Conservation (phyloP, 164 flowering plant genomes). For the Stephania yunnanensis region DNA sequence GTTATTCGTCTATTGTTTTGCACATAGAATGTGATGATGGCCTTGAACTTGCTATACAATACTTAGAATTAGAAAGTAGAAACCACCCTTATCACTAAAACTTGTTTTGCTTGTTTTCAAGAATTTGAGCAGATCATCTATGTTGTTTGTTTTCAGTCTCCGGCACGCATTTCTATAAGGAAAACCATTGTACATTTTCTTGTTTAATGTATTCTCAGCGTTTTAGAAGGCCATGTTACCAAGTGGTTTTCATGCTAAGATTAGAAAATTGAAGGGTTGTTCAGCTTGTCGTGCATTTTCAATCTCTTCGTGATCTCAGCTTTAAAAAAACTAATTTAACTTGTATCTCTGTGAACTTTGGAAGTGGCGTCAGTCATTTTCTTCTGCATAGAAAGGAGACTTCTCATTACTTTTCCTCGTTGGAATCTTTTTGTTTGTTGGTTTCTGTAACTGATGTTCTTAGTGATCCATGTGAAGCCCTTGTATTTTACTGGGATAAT, state of each 20-base stretch:
- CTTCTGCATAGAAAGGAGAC: slow-evolving; percentile 21
- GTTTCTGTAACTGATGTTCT: slow-evolving; percentile 9
- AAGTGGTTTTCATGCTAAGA: neutral
- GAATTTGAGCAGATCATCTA: neutral
- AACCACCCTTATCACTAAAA: neutral
- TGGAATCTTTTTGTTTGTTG: slow-evolving; percentile 20
- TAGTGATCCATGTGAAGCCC: slow-evolving; percentile 20
- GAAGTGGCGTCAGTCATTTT: slow-evolving; percentile 30
- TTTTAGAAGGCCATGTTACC: neutral
- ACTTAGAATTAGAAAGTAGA: neutral
- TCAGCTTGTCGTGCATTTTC: slow-evolving; percentile 15
- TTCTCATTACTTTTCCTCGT: slow-evolving; percentile 15
- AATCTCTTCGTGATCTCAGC: slow-evolving; percentile 11
- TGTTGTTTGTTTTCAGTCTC: too few species aligned
- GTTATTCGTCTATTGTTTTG: neutral
- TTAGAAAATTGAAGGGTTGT: neutral
- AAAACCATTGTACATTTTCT: neutral
- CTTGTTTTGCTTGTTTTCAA: neutral
- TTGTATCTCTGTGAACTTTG: neutral
- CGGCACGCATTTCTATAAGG: too few species aligned
- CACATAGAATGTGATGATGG: neutral
- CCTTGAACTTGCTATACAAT: neutral
- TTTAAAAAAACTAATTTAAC: slow-evolving; percentile 7
- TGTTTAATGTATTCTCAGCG: neutral
- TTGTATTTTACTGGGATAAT: slow-evolving; percentile 10